Evolutionary conservation across 495 filamentous ascomycete species (phyloP), one percentile per base, ranked within the genome.

Genomic region (Trichoderma orchidacearum): DNA sequence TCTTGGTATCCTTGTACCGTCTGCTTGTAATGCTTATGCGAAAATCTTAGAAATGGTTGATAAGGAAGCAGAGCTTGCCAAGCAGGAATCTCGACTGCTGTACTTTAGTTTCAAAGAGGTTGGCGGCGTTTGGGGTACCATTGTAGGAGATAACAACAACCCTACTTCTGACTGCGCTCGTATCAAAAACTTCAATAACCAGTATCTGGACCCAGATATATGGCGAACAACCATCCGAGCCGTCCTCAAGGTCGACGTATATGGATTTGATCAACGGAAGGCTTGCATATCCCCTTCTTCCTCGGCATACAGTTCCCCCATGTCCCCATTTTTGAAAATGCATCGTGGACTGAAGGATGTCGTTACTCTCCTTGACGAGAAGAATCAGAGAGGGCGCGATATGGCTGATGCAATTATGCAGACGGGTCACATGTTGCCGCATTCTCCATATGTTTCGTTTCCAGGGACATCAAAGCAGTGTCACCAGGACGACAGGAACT

Each of bases 1-100:
- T 55, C 76, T 84, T 11, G 83, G 78, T 6, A 80, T 82, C 0
- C 70, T 87, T 8, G 70, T 88, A 21, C 83, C 80, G 18, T 78
- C 81, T 12, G 71, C 84, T 29, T 80, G 80, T 18, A 76, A 84
- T 63, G 72, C 78, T 3, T 88, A 81, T 64, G 66, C 65, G 54
- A 65, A 57, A 41, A 72, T 81, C 29, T 62, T 81, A 1, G 56
- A 41, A 17, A 69, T 75, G 59, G 66, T 79, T 15, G 77, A 81
- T 57, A 64, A 62, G 17, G 72, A 73, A 38, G 63, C 72, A 1
- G 54, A 63, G 0, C 59, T 41, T 0, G 78, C 78, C 8, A 63
- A 67, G 9, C 61, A 60, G 1, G 64, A 70, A 36, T 63, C 65
- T n/a, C 63, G 67, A 30, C 66, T 64, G n/a, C 64, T 76, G n/a